A percentile compares a stretch with the other conserved stretches of the same genome.
phyloP scores from a whole-genome alignment of 164 flowering plant species.

The Annona cherimola region DNA sequence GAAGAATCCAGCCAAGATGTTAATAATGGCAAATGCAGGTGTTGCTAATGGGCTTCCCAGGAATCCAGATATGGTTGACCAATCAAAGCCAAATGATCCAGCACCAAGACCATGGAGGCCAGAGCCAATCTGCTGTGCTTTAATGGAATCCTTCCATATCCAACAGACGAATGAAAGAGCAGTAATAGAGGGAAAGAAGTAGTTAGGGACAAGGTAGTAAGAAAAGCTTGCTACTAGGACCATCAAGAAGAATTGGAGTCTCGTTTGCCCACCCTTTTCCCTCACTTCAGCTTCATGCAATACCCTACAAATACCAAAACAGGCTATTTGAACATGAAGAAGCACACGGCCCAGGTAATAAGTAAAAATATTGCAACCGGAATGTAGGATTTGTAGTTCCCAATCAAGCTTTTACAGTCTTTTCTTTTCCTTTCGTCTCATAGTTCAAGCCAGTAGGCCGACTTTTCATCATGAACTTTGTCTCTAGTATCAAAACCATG shows the following conservation, averaged over 20 bases:
- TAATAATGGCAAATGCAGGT: slow-evolving; percentile 49
- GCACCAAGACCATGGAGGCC: slow-evolving; percentile 50
- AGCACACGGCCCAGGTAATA: too few relatives aligned
- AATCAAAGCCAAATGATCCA: slow-evolving; percentile 53
- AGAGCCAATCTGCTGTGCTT: slow-evolving; percentile 56
- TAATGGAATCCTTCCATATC: slow-evolving; percentile 31
- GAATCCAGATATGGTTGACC: slow-evolving; percentile 47
- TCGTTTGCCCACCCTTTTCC: slow-evolving; percentile 42
- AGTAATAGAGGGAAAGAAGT: slow-evolving; percentile 46
- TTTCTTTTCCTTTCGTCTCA: background rate
- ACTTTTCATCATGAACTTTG: background rate
- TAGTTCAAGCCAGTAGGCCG: background rate
- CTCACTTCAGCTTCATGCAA: slow-evolving; percentile 49
- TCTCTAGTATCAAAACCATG: too few relatives aligned
- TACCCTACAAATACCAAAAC: slow-evolving; percentile 29
- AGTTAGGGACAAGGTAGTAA: slow-evolving; percentile 22
- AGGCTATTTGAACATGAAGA: background rate
- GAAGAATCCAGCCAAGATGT: slow-evolving; percentile 37
- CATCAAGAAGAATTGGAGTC: slow-evolving; percentile 55
- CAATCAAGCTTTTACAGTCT: background rate
- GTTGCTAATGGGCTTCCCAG: slow-evolving; percentile 48
- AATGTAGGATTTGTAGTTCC: background rate
- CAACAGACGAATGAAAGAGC: slow-evolving; percentile 52
- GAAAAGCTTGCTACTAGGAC: slow-evolving; percentile 46
- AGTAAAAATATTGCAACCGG: background rate